phyloP scores from a whole-genome alignment of 768 basidiomycete genomes.

The Amanita pallidorosea region DNA sequence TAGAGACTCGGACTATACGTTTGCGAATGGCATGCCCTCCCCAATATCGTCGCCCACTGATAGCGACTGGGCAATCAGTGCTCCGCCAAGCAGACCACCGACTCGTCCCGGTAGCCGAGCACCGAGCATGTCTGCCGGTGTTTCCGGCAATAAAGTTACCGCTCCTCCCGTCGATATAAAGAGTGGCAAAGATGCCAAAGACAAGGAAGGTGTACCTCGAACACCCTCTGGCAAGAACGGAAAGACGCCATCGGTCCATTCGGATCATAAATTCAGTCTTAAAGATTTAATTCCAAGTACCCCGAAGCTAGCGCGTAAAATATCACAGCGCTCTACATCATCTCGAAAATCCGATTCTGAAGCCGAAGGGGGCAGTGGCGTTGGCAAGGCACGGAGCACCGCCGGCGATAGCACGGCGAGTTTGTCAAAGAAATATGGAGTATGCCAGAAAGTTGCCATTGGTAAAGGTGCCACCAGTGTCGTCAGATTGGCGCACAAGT shows the following conservation, averaged over 20 bases:
- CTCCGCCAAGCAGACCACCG: slow-evolving; percentile 51
- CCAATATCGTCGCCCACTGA: slow-evolving; percentile 40
- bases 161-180: slow-evolving; percentile 10
- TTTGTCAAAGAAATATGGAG: slow-evolving; percentile 84
- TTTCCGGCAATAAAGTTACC: slow-evolving; percentile 24
- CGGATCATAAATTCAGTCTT: slow-evolving; percentile 73
- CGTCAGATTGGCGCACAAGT: slow-evolving; percentile 94
- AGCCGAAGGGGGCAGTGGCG: slow-evolving; percentile 20
- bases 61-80: slow-evolving; percentile 42
- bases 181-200: slow-evolving; percentile 15
- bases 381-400: slow-evolving; percentile 20
- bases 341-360: slow-evolving; percentile 62
- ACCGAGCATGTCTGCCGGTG: slow-evolving; percentile 35
- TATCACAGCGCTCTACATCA: slow-evolving; percentile 59
- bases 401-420: slow-evolving; percentile 35
- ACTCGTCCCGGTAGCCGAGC: slow-evolving; percentile 39
- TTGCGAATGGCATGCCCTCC: slow-evolving; percentile 18
- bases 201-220: slow-evolving; percentile 14
- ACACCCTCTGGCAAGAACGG: slow-evolving; percentile 16
- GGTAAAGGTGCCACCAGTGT: slow-evolving; percentile 98
- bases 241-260: slow-evolving; percentile 34
- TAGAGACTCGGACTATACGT: slow-evolving; percentile 8
- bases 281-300: slow-evolving; percentile 66
- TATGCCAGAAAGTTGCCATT: slow-evolving; percentile 94
- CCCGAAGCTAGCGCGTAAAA: slow-evolving; percentile 63